Conservation (phyloP, 352 stramenopile species). For the Globisporangium radiosum region DNA sequence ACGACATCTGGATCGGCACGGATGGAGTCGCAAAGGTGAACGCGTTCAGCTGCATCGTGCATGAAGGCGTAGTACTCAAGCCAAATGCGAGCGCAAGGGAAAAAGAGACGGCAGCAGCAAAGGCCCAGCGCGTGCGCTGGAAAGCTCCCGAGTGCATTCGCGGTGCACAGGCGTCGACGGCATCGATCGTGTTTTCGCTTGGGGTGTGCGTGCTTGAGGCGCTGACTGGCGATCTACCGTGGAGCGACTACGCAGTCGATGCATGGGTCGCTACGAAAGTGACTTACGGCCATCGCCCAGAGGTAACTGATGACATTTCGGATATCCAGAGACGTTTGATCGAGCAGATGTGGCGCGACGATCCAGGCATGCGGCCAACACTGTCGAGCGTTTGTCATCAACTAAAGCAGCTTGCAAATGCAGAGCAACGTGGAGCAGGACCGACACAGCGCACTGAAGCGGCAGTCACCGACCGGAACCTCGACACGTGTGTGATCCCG, state of each 20-base stretch:
- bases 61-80: too few relatives aligned
- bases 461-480: too few relatives aligned
- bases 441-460: background rate
- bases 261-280: background rate
- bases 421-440: background rate
- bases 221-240: conserved; percentile 2
- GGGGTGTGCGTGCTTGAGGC: conserved; percentile 3
- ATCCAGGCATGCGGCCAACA: background rate
- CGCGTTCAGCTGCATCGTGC: background rate
- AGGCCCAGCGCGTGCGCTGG: background rate
- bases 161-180: background rate
- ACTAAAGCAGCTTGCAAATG: background rate
- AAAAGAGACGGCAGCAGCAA: background rate
- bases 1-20: background rate
- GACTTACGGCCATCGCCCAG: background rate
- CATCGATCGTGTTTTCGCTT: conserved; percentile 7
- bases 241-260: background rate
- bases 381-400: background rate
- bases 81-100: background rate
- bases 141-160: background rate
- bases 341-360: background rate
- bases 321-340: background rate
- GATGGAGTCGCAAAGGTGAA: conserved; percentile 4
- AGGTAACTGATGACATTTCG: background rate
- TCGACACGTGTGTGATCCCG: background rate